Conservation (phyloP, 225 moss, liverwort and hornwort species). For the Thuidium tamariscinum region DNA sequence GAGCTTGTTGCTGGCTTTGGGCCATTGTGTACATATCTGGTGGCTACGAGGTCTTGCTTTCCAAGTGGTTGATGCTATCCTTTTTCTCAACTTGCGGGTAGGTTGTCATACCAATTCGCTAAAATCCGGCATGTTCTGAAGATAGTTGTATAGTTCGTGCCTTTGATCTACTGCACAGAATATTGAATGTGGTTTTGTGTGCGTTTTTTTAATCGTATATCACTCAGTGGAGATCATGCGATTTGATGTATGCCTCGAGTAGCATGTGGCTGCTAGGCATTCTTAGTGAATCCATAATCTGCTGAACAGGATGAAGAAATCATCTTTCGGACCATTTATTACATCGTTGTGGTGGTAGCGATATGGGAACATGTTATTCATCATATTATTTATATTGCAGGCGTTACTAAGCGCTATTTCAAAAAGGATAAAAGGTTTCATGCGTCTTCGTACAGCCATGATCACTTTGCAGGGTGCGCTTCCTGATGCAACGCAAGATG, state of each 20-base stretch:
- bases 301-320: not conserved
- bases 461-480: conserved; percentile 90
- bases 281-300: not conserved
- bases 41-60: conserved; percentile 95
- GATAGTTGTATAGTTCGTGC: not conserved
- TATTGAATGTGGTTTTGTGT: not conserved
- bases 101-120: not conserved
- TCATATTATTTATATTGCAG: conserved; percentile 1
- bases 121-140: not conserved
- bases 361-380: not conserved
- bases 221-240: not conserved
- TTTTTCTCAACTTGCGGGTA: conserved; percentile 92
- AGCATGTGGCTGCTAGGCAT: not conserved
- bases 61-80: conserved; percentile 93
- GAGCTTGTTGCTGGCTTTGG: conserved; percentile 80
- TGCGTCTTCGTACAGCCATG: conserved; percentile 88
- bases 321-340: not conserved
- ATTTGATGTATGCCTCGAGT: not conserved
- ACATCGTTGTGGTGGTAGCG: not conserved
- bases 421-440: conserved; percentile 90
- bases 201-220: not conserved
- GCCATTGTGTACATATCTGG: conserved; percentile 83
- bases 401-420: conserved; percentile 83
- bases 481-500: conserved; percentile 86
- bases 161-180: not conserved